phyloP scores from a whole-genome alignment of 1,139 yeast genomes.

The Saccharomyces hybrid region DNA sequence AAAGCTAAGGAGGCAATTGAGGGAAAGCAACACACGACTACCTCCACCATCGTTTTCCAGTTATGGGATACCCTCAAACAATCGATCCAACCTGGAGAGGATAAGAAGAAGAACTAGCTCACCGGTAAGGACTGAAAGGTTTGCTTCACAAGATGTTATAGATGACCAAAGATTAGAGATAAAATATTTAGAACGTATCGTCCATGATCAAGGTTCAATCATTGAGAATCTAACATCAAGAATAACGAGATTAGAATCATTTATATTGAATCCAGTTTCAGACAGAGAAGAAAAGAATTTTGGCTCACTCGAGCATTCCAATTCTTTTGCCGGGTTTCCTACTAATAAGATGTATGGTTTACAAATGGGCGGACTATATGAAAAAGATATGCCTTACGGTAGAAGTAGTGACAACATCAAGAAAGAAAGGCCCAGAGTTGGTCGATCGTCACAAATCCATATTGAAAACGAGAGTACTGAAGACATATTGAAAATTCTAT shows the following conservation, averaged over 20 bases:
- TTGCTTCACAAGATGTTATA: background rate
- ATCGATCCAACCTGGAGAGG: background rate
- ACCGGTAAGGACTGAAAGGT: background rate
- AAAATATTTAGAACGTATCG: background rate
- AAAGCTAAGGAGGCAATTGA: conserved; percentile 5
- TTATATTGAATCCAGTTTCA: background rate
- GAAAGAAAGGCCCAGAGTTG: background rate
- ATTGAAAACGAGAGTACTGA: background rate
- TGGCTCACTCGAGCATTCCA: background rate
- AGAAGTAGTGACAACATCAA: background rate
- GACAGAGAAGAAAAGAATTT: background rate
- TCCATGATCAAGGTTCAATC: background rate
- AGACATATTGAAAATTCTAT: background rate
- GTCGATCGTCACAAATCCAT: background rate
- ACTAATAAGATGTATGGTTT: background rate
- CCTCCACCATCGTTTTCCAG: background rate
- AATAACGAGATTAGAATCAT: background rate
- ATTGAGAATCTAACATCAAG: background rate
- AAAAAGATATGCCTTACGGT: background rate
- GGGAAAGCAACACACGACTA: background rate
- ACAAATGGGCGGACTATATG: background rate
- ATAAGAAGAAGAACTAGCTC: background rate
- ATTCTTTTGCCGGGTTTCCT: background rate
- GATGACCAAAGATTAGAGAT: background rate
- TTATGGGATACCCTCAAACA: background rate